Evolutionary conservation across 202 grass and related monocot genomes (phyloP), one percentile per base, ranked within the genome.

Genomic region (Dendrocalamus latiflorus): DNA sequence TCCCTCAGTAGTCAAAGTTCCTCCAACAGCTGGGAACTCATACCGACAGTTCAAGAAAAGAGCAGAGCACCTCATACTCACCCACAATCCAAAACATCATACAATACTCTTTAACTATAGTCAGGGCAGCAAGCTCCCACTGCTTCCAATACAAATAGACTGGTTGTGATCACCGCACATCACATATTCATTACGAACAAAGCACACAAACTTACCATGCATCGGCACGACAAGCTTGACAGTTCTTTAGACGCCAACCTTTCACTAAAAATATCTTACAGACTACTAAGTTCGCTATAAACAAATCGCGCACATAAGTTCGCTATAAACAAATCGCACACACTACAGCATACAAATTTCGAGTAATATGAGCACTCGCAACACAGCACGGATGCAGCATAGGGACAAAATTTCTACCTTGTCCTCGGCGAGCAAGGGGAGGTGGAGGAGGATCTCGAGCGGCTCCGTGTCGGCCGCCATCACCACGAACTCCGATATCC

Each of bases 381-480:
- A 75, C 8, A 44, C 20, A 58, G 37, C 49, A 24, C 25, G 1
- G 10, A 6, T 26, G 8, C 18, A 24, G 12, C 5, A 78, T 39
- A 6, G 25, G 42, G 2, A 4, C 62, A 76, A 2, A n/a, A 70
- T 51, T 9, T 2, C 16, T 75, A 92, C 94, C 87, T 97, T 97
- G 78, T 97, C 94, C 79, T 97, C 94, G 24, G 94, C 94, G 28
- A 97, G 78, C 69, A 97, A 83, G 12, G 94, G 94, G 8, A 97
- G 90, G 72, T 97, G 91, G n/a, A 97, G 94, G 43, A 97, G 91
- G 80, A 97, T 97, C 80, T 97, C 94, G 5, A 97, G 85, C 3
- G 94, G 94, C 83, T 97, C 94, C 12, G 94, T 90, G 80, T 97
- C 94, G 2, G 94, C 94, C 38, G 94, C 94, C 94, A 97, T 97